These are phyloP conservation scores for Thamnidium elegans DNA, from an alignment of 192 early-diverging fungal genomes.

Conservation along the genomic window DNA sequence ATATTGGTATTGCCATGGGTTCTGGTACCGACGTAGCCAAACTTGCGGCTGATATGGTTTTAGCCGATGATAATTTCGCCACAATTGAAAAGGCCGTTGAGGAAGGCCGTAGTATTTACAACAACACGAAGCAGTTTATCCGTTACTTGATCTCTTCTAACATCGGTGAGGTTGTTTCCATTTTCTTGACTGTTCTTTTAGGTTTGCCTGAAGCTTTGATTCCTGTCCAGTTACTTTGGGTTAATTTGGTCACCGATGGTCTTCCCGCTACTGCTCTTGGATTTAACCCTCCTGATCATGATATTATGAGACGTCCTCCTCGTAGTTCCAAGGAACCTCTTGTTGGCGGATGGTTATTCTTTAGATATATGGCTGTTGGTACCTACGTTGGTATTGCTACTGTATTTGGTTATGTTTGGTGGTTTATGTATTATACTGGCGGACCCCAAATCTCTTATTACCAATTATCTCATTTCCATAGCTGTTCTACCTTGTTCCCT, in stretches of 20 bases:
- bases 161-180: slow-evolving; percentile 97
- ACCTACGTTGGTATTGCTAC: slow-evolving; percentile 91
- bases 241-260: slow-evolving; percentile 97
- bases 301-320: slow-evolving; percentile 93
- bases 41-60: slow-evolving; percentile 96
- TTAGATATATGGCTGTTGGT: slow-evolving; percentile 92
- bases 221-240: slow-evolving; percentile 98
- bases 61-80: slow-evolving; percentile 98
- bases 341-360: slow-evolving; percentile 91
- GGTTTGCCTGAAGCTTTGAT: slow-evolving; percentile 97
- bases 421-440: slow-evolving; percentile 90
- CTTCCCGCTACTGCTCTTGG: slow-evolving; percentile 97
- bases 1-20: slow-evolving; percentile 99
- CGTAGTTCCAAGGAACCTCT: slow-evolving; percentile 83
- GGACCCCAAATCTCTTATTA: slow-evolving; percentile 88
- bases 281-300: slow-evolving; percentile 95
- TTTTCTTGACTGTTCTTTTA: slow-evolving; percentile 95
- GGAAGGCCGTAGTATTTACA: slow-evolving; percentile 97
- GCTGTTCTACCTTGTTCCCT: slow-evolving; percentile 82
- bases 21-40: slow-evolving; percentile 98
- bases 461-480: slow-evolving; percentile 94
- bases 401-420: slow-evolving; percentile 97
- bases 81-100: slow-evolving; percentile 97
- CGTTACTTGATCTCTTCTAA: slow-evolving; percentile 97
- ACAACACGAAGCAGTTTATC: slow-evolving; percentile 99